Conservation (phyloP, 208 protist genomes). For the Dictyostelium gargantuum region DNA sequence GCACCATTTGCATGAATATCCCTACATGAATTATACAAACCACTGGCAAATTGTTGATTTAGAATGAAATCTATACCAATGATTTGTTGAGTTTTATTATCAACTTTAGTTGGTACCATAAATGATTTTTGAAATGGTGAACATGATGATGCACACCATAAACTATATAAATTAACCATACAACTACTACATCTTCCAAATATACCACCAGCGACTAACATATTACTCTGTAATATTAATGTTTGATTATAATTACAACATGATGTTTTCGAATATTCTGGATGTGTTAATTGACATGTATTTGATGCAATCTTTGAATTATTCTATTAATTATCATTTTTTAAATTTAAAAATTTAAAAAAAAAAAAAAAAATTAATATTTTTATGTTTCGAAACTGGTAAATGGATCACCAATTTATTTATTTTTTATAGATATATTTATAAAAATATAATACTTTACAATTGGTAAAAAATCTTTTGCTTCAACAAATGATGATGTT, state of each 20-base stretch:
- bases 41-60: neutral
- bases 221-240: neutral
- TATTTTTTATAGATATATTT: neutral
- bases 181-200: conserved; percentile 20
- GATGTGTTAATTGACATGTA: conserved; percentile 37
- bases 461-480: neutral
- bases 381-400: too few species aligned
- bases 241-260: conserved; percentile 41
- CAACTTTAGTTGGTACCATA: conserved; percentile 7
- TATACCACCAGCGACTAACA: neutral
- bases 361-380: neutral
- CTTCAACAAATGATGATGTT: neutral
- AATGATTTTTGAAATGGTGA: conserved; percentile 13
- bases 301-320: neutral
- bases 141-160: conserved; percentile 29
- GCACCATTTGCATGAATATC: neutral
- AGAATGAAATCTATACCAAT: neutral
- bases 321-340: neutral
- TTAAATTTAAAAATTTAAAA: neutral
- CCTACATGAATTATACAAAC: conserved; percentile 13
- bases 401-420: neutral
- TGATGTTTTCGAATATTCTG: conserved; percentile 1
- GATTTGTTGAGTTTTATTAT: neutral
- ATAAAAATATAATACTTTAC: neutral
- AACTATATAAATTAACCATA: conserved; percentile 5